Percentiles rank a stretch among this genome's conserved stretches.
Conservation (phyloP, 306 rosid genomes). For the Sechiopsis laciniata region DNA sequence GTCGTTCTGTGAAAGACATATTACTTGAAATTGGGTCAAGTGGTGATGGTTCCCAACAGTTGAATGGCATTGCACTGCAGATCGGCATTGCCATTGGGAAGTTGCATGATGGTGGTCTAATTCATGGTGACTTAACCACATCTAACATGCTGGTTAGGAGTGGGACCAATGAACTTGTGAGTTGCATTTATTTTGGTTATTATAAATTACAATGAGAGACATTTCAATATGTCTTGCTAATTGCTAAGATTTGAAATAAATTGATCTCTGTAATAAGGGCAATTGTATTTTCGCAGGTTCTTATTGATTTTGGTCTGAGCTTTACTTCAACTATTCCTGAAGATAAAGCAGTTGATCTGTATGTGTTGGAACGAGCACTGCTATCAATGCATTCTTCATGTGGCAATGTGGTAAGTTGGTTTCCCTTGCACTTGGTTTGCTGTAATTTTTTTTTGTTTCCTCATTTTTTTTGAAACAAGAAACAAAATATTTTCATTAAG, state of each 20-base stretch:
- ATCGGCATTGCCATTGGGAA: slow-evolving; percentile 74
- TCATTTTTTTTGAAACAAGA: too few relatives aligned
- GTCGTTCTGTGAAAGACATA: slow-evolving; percentile 68
- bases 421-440: background rate
- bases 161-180: slow-evolving; percentile 57
- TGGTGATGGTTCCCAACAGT: slow-evolving; percentile 34
- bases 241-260: slow-evolving; percentile 16
- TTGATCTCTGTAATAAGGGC: slow-evolving; percentile 19
- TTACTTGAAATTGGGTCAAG: slow-evolving; percentile 56
- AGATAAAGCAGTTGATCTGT: slow-evolving; percentile 90
- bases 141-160: slow-evolving; percentile 70
- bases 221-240: background rate
- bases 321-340: slow-evolving; percentile 80
- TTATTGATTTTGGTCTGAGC: slow-evolving; percentile 86
- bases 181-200: slow-evolving; percentile 24
- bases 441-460: background rate
- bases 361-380: slow-evolving; percentile 84
- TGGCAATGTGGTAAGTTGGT: slow-evolving; percentile 67
- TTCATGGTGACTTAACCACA: slow-evolving; percentile 85
- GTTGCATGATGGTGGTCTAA: slow-evolving; percentile 76
- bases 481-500: too few relatives aligned
- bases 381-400: slow-evolving; percentile 88
- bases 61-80: slow-evolving; percentile 56
- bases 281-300: slow-evolving; percentile 43
- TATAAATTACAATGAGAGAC: background rate